Evolutionary conservation across 73 alveolate species (phyloP).

Genomic region (Paramecium sexaurelia): DNA sequence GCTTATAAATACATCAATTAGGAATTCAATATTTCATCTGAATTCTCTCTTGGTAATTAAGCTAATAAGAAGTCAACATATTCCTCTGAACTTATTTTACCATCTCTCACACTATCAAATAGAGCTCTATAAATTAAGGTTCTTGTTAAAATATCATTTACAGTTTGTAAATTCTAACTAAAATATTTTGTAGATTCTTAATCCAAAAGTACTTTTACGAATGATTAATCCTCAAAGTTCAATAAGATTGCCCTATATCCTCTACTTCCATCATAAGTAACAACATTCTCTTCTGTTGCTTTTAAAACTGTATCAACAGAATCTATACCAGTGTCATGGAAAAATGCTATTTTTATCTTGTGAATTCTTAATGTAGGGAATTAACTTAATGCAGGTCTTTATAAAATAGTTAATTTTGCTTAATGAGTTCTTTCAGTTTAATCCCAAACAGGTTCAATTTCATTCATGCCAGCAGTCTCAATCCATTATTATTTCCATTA

Average conservation of each 20-base stretch:
- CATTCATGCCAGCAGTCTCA: conserved; percentile 87
- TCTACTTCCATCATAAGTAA: conserved; percentile 48
- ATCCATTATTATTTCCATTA: conserved; percentile 82
- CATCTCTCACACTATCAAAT: conserved; percentile 70
- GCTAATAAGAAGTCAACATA: conserved; percentile 50
- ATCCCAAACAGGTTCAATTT: conserved; percentile 78
- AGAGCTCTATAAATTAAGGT: conserved; percentile 63
- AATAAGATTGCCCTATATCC: conserved; percentile 52
- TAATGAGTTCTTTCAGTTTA: conserved; percentile 32
- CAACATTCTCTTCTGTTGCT: conserved; percentile 15
- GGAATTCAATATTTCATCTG: conserved; percentile 62
- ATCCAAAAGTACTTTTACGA: conserved; percentile 62
- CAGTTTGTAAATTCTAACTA: conserved; percentile 19
- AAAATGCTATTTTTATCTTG: conserved; percentile 55
- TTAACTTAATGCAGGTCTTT: conserved; percentile 50
- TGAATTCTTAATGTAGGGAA: conserved; percentile 64
- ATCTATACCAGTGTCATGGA: conserved; percentile 46
- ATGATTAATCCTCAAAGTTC: conserved; percentile 64
- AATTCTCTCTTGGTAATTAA: conserved; percentile 38
- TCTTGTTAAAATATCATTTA: conserved; percentile 61
- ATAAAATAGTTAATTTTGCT: conserved; percentile 31
- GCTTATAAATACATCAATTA: conserved; percentile 34
- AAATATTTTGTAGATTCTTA: conserved; percentile 46
- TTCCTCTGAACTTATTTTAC: conserved; percentile 61
- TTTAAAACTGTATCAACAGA: not conserved